phyloP scores from a whole-genome alignment of 768 basidiomycete genomes.

The Nidularia pulvinata region DNA sequence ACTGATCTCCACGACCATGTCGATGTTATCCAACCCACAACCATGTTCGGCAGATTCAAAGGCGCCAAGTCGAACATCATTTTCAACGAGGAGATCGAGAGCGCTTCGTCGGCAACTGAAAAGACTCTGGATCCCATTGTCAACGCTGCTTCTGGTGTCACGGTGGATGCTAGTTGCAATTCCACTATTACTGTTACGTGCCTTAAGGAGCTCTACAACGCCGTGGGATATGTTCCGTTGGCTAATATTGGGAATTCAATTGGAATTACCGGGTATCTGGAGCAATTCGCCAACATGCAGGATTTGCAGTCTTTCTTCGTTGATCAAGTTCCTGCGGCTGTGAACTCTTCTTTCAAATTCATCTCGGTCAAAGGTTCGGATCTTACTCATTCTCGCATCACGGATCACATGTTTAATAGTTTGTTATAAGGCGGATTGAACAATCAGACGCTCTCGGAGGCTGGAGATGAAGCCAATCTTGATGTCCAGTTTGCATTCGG shows the following conservation, averaged over 20 bases:
- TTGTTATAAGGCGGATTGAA: conserved; percentile 52
- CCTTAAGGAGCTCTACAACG: conserved; percentile 55
- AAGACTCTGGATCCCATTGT: background rate
- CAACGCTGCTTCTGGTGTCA: conserved; percentile 22
- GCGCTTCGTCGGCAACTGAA: background rate
- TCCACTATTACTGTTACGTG: conserved; percentile 49
- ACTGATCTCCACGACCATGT: conserved; percentile 55
- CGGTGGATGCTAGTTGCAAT: conserved; percentile 49
- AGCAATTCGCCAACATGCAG: conserved; percentile 47
- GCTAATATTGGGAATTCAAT: conserved; percentile 41
- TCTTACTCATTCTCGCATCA: background rate
- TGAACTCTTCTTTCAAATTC: conserved; percentile 49
- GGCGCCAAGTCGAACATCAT: conserved; percentile 36
- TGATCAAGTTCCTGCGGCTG: conserved; percentile 45
- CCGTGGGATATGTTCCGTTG: conserved; percentile 39
- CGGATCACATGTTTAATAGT: conserved; percentile 1
- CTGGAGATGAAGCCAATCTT: conserved; percentile 66
- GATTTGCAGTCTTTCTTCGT: conserved; percentile 54
- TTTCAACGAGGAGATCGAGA: conserved; percentile 8
- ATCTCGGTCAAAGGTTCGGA: conserved; percentile 53
- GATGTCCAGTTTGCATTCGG: conserved; percentile 71
- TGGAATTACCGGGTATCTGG: conserved; percentile 54
- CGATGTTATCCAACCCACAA: conserved; percentile 74
- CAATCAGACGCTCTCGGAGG: conserved; percentile 47
- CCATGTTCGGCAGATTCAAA: conserved; percentile 54